phyloP scores from a whole-genome alignment of 495 filamentous ascomycete species.

The Opeltia flavorubescens region DNA sequence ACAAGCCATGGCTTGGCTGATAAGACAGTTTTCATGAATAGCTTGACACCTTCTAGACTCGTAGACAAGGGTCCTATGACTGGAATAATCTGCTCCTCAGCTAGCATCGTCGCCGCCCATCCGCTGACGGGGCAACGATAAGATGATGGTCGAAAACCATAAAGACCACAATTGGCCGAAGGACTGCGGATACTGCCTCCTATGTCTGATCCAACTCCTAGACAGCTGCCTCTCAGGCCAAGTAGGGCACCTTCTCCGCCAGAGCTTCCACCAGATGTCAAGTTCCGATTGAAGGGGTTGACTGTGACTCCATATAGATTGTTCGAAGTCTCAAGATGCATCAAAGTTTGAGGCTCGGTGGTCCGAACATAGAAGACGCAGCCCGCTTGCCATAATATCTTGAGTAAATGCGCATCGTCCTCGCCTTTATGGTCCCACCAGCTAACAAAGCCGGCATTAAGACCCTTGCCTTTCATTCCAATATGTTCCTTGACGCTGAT shows the following conservation, averaged over 20 bases:
- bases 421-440: slow-evolving; percentile 14
- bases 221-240: slow-evolving; percentile 21
- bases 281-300: slow-evolving; percentile 34
- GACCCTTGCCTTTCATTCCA: slow-evolving; percentile 13
- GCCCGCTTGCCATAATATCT: slow-evolving; percentile 26
- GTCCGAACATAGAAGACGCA: slow-evolving; percentile 42
- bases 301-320: slow-evolving; percentile 39
- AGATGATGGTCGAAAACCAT: slow-evolving; percentile 20
- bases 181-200: slow-evolving; percentile 24
- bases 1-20: slow-evolving; percentile 45
- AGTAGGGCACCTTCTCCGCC: slow-evolving; percentile 42
- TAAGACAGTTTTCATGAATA: slow-evolving; percentile 49
- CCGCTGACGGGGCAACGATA: slow-evolving; percentile 16
- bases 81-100: slow-evolving; percentile 44
- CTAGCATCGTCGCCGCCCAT: slow-evolving; percentile 29
- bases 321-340: slow-evolving; percentile 39
- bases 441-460: slow-evolving; percentile 15
- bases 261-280: slow-evolving; percentile 40
- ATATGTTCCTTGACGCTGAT: slow-evolving; percentile 28
- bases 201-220: slow-evolving; percentile 27
- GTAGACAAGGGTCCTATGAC: slow-evolving; percentile 50
- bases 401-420: slow-evolving; percentile 16
- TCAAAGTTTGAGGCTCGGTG: slow-evolving; percentile 40
- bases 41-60: slow-evolving; percentile 44
- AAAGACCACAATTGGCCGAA: slow-evolving; percentile 21